Evolutionary conservation across 768 basidiomycete species (phyloP).

Genomic region (Pisolithus sp.): DNA sequence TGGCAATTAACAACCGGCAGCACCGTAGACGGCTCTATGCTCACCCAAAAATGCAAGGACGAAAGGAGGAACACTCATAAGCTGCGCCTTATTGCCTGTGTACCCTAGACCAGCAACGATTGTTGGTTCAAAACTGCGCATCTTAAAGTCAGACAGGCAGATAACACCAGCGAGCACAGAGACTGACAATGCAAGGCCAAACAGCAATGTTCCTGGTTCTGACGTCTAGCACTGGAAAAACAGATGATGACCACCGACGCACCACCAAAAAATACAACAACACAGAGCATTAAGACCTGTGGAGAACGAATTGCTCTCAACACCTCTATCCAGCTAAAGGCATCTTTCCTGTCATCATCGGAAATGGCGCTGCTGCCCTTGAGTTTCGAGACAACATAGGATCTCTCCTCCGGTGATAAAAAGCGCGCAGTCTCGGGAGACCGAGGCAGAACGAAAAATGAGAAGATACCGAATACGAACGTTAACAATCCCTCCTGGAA

Average conservation of each 20-base stretch:
- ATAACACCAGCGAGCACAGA: conserved; percentile 16
- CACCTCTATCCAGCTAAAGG: conserved; percentile 56
- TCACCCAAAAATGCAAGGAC: conserved; percentile 44
- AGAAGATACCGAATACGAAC: conserved; percentile 44
- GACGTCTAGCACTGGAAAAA: background rate
- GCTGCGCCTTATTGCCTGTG: conserved; percentile 45
- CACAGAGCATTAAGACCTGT: conserved; percentile 47
- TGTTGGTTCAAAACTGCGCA: conserved; percentile 59
- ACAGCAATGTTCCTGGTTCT: conserved; percentile 11
- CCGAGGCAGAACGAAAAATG: conserved; percentile 45
- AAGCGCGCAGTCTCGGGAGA: conserved; percentile 42
- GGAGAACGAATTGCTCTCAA: conserved; percentile 40
- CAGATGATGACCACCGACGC: conserved; percentile 14
- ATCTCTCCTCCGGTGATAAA: conserved; percentile 44
- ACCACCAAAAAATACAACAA: conserved; percentile 51
- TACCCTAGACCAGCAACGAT: conserved; percentile 62
- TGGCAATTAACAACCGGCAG: background rate
- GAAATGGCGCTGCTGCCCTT: conserved; percentile 26
- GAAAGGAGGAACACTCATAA: conserved; percentile 58
- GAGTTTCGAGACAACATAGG: conserved; percentile 32
- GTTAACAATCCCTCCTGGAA: conserved; percentile 57
- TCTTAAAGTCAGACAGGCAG: conserved; percentile 30
- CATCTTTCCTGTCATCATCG: conserved; percentile 37
- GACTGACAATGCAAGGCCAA: conserved; percentile 20
- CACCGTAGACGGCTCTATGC: conserved; percentile 11